Conservation (phyloP, 2,329 filamentous ascomycete genomes). For the Colletotrichum sp. region DNA sequence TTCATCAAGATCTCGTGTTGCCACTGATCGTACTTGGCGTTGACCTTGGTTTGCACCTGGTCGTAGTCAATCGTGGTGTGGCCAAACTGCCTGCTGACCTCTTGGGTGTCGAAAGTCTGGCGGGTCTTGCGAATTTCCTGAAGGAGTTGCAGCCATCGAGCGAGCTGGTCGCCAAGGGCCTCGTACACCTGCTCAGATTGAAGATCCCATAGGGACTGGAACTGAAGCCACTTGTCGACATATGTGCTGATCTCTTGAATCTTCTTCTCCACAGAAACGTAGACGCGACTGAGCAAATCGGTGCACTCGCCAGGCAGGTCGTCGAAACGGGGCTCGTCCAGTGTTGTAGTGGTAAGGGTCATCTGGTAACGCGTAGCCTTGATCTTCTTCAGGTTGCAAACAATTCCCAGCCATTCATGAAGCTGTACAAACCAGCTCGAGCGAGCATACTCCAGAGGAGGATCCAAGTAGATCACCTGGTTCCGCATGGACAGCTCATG, state of each 20-base stretch:
- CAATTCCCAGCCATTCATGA: constrained; percentile 89
- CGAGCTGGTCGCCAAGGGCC: constrained; percentile 86
- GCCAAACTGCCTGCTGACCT: constrained; percentile 90
- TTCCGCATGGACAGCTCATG: constrained; percentile 98
- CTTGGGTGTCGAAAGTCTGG: constrained; percentile 95
- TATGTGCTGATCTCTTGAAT: constrained; percentile 81
- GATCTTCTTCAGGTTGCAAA: constrained; percentile 92
- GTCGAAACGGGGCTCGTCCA: constrained; percentile 76
- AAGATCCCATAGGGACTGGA: constrained; percentile 97
- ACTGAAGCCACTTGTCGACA: constrained; percentile 97
- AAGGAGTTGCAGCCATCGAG: constrained; percentile 92
- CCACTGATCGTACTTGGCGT: constrained; percentile 99
- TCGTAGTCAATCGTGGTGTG: constrained; percentile 97
- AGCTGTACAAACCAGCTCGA: constrained; percentile 94
- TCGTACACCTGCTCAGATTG: constrained; percentile 96
- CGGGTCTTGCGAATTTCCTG: constrained; percentile 96
- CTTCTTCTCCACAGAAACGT: constrained; percentile 83
- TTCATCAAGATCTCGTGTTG: constrained; percentile 96
- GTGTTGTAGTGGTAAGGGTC: constrained; percentile 71
- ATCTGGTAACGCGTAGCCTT: constrained; percentile 96
- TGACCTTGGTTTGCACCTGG: constrained; percentile 98
- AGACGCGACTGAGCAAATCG: constrained; percentile 78
- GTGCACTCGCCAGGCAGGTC: constrained; percentile 86
- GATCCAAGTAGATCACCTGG: constrained; percentile 95
- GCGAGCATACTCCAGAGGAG: constrained; percentile 87